Conservation (phyloP, 1,284 basidiomycete genomes). For the Cryptococcus jaspeensis region DNA sequence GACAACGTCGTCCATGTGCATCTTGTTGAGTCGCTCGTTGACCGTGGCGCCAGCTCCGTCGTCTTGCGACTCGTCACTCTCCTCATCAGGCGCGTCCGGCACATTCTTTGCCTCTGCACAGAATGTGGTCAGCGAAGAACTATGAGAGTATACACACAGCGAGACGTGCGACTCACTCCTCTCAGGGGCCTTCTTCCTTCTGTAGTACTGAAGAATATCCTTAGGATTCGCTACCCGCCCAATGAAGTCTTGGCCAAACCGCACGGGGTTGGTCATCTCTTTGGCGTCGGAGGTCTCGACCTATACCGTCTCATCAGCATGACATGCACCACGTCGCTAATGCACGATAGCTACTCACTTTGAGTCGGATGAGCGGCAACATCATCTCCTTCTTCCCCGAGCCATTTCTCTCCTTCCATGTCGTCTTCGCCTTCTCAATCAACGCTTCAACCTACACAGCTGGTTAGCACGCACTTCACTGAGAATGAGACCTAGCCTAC, state of each 20-base stretch:
- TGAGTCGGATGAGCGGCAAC: conserved; percentile 86
- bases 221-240: conserved; percentile 90
- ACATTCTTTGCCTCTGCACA: conserved; percentile 39
- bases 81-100: conserved; percentile 53
- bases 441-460: conserved; percentile 67
- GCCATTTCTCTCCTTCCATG: conserved; percentile 77
- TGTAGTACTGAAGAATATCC: conserved; percentile 86
- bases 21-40: conserved; percentile 45
- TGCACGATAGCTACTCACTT: conserved; percentile 54
- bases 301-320: conserved; percentile 47
- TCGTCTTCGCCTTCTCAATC: conserved; percentile 69
- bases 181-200: conserved; percentile 65
- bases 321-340: no score
- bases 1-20: conserved; percentile 63
- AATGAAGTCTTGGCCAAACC: conserved; percentile 94
- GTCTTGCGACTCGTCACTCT: conserved; percentile 64
- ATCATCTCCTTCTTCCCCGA: conserved; percentile 59
- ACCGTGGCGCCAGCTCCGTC: conserved; percentile 56
- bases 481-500: conserved; percentile 51
- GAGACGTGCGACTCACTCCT: conserved; percentile 30
- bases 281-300: conserved; percentile 87
- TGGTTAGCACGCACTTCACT: background rate
- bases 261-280: conserved; percentile 89
- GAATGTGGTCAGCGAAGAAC: background rate
- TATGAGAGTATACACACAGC: no score